Base-by-base conservation (phyloP, 345 rosid species). In the Populus simonii region DNA sequence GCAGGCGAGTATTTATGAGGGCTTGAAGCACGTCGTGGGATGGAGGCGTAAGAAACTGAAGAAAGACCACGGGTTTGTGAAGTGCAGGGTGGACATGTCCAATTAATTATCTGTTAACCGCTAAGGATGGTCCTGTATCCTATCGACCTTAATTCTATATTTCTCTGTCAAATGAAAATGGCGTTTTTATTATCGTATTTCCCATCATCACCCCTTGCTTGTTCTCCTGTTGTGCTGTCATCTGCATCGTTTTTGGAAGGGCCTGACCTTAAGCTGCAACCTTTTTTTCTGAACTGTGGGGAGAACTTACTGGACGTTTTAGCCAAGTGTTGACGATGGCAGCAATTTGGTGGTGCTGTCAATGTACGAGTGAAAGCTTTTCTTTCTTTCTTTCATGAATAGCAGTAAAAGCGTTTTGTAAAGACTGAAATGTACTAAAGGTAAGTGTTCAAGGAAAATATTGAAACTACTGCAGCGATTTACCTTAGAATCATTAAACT, bases 11-110 rank as follows among this genome's bases (percentile, higher is more conserved):
- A 45, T 94, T 66, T 92, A 81, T 41, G 91, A 86, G 66, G 89
- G 97, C n/a, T 57, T 92, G 83, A 94, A 89, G 87, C 92, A 86
- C 70, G 92, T 83, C 77, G 83, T 88, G 78, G 88, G 90, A 47
- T 87, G 94, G 94, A 89, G 74, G 86, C 83, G 82, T 57, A 85
- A 80, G 83, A 90, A 86, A 80, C 70, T 43, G 47, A 88, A 86
- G 85, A 86, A 88, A 55, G 88, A 59, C 63, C 63, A 79, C 51
- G 82, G 80, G 73, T 36, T 78, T 71, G 74, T 84, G 67, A 83
- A 59, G 29, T 7, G 31, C 38, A 63, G 18, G 33, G 63, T 59
- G 17, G 62, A 3, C 3, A 23, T 9, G 29, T 45, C n/a, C 69
- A 72, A 55, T 73, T 29, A 36, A 62, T 69, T 70, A 49, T 61